These are phyloP conservation scores for Plenodomus tracheiphilus DNA, from an alignment of 2,329 filamentous ascomycete genomes.

Conservation along the genomic window DNA sequence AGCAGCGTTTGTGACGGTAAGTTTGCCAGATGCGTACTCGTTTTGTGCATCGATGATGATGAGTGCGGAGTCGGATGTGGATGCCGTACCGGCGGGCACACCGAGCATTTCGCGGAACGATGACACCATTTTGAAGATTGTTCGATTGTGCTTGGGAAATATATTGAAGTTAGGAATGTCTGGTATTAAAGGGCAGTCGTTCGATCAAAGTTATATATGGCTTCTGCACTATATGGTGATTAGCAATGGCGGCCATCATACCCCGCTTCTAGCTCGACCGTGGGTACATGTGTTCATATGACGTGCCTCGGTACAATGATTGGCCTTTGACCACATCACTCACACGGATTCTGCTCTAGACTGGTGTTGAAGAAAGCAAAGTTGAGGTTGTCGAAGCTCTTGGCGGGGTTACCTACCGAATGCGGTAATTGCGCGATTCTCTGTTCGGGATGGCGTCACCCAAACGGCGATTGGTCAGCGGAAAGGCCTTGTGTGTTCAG, in stretches of 20 bases:
- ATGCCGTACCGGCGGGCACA: conserved; percentile 58
- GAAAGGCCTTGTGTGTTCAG: too few relatives aligned
- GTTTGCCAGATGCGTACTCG: conserved; percentile 64
- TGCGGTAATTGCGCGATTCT: not conserved
- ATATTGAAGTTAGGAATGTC: not conserved
- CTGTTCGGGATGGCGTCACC: not conserved
- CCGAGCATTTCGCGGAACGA: conserved; percentile 59
- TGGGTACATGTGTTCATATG: not conserved
- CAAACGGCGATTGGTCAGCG: too few relatives aligned
- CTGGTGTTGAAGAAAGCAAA: not conserved
- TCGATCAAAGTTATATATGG: not conserved
- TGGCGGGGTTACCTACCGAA: not conserved
- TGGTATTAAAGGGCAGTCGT: not conserved
- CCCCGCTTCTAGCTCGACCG: not conserved
- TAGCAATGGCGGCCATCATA: not conserved
- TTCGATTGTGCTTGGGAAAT: not conserved
- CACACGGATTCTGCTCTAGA: not conserved
- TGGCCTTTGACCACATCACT: too few relatives aligned
- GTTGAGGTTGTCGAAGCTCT: not conserved
- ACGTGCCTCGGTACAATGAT: not conserved
- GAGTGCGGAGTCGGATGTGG: conserved; percentile 61
- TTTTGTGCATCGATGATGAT: conserved; percentile 74
- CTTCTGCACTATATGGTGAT: not conserved
- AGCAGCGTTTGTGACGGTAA: conserved; percentile 59
- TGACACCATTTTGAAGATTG: conserved; percentile 9